Evolutionary conservation across 257 asterid genomes (phyloP).

Genomic region (Fraxinus quadrangulata): DNA sequence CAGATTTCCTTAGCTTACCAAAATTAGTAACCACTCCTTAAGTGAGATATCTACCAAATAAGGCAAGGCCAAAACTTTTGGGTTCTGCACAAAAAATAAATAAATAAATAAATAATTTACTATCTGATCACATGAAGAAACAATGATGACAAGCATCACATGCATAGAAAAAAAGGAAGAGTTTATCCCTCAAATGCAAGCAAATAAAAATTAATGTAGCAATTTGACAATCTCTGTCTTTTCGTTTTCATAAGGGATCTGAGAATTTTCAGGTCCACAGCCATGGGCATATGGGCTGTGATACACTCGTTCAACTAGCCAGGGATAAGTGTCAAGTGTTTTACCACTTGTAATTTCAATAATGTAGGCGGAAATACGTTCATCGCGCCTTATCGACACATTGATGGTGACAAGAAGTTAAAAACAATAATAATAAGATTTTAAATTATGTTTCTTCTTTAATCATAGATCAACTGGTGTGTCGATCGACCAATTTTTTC

Average conservation of each 20-base stretch:
- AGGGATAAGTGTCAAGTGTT: background rate
- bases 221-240: background rate
- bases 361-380: background rate
- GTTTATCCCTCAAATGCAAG: background rate
- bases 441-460: background rate
- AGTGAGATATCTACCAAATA: background rate
- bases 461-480: too few species aligned
- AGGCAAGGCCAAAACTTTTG: background rate
- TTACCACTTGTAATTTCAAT: background rate
- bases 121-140: conserved; percentile 20
- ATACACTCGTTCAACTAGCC: background rate
- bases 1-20: background rate
- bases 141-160: conserved; percentile 5
- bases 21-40: background rate
- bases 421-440: too few species aligned
- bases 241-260: background rate
- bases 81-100: background rate
- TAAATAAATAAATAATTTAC: background rate
- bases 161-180: background rate
- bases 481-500: too few species aligned
- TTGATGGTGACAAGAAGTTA: background rate
- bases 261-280: background rate
- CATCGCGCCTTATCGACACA: background rate
- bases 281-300: background rate
- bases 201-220: background rate